phyloP scores from a whole-genome alignment of 75 land plant species.

The Pinus albicaulis region DNA sequence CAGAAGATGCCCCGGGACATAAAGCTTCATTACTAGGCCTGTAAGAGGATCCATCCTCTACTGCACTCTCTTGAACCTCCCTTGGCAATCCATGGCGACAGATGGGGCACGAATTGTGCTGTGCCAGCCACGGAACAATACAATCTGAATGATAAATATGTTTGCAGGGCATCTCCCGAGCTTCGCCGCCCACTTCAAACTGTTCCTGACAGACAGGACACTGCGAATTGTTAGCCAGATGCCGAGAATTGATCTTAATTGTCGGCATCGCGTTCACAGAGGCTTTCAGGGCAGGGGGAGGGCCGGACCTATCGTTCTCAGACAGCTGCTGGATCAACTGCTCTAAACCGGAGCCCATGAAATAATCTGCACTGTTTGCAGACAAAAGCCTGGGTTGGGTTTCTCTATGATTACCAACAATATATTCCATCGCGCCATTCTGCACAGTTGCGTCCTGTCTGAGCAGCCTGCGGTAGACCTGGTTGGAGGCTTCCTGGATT shows the following conservation, averaged over 20 bases:
- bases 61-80: too few species aligned
- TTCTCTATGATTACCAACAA: conserved; percentile 15
- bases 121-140: conserved; percentile 49
- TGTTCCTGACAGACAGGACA: conserved; percentile 64
- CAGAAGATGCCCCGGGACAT: too few species aligned
- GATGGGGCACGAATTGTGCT: conserved; percentile 62
- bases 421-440: not conserved
- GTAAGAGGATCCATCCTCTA: too few species aligned
- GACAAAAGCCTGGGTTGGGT: not conserved
- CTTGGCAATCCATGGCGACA: conserved; percentile 47
- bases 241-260: conserved; percentile 34
- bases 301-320: conserved; percentile 45
- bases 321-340: conserved; percentile 50
- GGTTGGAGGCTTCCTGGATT: not conserved
- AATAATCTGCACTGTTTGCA: conserved; percentile 30
- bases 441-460: conserved; percentile 3
- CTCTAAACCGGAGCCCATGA: conserved; percentile 43
- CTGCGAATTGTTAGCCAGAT: conserved; percentile 31
- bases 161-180: conserved; percentile 60
- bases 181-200: conserved; percentile 51
- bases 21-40: not conserved
- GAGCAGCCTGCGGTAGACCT: not conserved
- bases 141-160: conserved; percentile 57
- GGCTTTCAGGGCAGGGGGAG: conserved; percentile 68
- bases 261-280: conserved; percentile 83